phyloP scores from a whole-genome alignment of 1,139 yeast species.

The Saccharomycopsis hybrid region DNA sequence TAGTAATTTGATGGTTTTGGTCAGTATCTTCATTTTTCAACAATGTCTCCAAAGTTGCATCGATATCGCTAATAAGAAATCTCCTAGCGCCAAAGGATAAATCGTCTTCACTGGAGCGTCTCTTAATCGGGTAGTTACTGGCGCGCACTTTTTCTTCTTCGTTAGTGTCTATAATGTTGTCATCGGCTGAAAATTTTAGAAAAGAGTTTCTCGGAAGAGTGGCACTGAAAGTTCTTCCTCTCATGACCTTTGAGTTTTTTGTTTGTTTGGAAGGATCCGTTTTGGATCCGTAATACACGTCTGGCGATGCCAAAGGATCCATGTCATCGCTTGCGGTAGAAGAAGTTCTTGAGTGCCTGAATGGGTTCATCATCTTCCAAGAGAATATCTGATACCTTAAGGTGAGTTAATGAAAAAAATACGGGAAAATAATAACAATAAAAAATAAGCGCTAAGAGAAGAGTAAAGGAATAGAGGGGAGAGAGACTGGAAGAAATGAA shows the following conservation, averaged over 20 bases:
- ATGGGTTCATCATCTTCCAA: too few species aligned
- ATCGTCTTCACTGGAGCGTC: slow-evolving; percentile 70
- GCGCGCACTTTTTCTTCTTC: slow-evolving; percentile 25
- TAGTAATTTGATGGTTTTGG: slow-evolving; percentile 77
- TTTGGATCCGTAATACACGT: slow-evolving; percentile 62
- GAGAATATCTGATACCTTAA: too few species aligned
- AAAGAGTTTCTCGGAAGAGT: slow-evolving; percentile 1
- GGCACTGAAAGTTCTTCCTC: slow-evolving; percentile 44
- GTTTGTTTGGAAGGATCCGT: slow-evolving; percentile 47
- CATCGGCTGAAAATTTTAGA: slow-evolving; percentile 8
- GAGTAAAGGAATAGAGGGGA: too few species aligned
- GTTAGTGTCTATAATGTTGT: slow-evolving; percentile 24
- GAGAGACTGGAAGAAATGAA: too few species aligned
- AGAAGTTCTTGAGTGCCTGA: slow-evolving; percentile 8
- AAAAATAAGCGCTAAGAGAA: too few species aligned
- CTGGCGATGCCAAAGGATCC: slow-evolving; percentile 65
- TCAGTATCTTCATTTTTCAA: slow-evolving; percentile 83
- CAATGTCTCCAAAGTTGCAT: slow-evolving; percentile 62
- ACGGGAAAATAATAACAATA: too few species aligned
- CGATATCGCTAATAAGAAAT: slow-evolving; percentile 71
- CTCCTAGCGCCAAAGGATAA: slow-evolving; percentile 31
- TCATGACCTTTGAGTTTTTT: slow-evolving; percentile 34
- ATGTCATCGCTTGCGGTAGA: slow-evolving; percentile 28
- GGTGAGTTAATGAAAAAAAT: too few species aligned
- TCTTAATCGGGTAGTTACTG: slow-evolving; percentile 27